These are phyloP conservation scores for Sambucus nigra DNA, from an alignment of 129 eudicot genomes.

Conservation along the genomic window DNA sequence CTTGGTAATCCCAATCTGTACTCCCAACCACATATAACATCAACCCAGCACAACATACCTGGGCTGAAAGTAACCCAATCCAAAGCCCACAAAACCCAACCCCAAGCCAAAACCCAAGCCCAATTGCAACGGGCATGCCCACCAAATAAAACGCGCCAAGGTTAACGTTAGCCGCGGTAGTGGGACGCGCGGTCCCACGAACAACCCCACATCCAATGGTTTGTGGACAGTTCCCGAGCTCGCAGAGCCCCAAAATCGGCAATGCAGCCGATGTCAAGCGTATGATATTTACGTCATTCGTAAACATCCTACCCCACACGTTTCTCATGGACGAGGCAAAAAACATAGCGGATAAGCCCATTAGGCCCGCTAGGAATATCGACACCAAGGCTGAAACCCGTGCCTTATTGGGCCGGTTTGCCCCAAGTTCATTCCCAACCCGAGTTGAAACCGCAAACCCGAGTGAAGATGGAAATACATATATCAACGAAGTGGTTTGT, in stretches of 20 bases:
- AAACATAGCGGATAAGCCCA: slow-evolving; percentile 47
- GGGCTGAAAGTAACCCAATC: slow-evolving; percentile 78
- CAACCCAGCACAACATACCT: slow-evolving; percentile 64
- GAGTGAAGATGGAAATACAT: slow-evolving; percentile 52
- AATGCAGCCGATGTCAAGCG: slow-evolving; percentile 37
- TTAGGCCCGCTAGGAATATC: slow-evolving; percentile 33
- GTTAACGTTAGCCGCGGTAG: slow-evolving; percentile 59
- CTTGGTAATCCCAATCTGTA: slow-evolving; percentile 63
- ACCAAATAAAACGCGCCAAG: slow-evolving; percentile 63
- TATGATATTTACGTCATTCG: slow-evolving; percentile 35
- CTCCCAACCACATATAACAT: slow-evolving; percentile 65
- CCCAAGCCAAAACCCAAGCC: slow-evolving; percentile 40
- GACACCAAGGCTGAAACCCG: slow-evolving; percentile 40
- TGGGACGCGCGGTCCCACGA: slow-evolving; percentile 66
- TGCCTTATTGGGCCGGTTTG: slow-evolving; percentile 53
- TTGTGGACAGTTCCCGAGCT: slow-evolving; percentile 75
- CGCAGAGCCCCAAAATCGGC: slow-evolving; percentile 61
- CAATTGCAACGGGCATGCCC: slow-evolving; percentile 68
- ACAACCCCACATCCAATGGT: slow-evolving; percentile 83
- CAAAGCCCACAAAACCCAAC: slow-evolving; percentile 69
- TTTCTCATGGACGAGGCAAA: slow-evolving; percentile 42
- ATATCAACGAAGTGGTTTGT: slow-evolving; percentile 54
- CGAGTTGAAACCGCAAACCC: slow-evolving; percentile 63
- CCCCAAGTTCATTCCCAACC: slow-evolving; percentile 74
- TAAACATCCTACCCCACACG: slow-evolving; percentile 52